Percentiles rank a stretch among this genome's conserved stretches.
Evolutionary conservation across 225 moss, liverwort and hornwort genomes (phyloP).

Genomic region (Pleurozium schreberi): DNA sequence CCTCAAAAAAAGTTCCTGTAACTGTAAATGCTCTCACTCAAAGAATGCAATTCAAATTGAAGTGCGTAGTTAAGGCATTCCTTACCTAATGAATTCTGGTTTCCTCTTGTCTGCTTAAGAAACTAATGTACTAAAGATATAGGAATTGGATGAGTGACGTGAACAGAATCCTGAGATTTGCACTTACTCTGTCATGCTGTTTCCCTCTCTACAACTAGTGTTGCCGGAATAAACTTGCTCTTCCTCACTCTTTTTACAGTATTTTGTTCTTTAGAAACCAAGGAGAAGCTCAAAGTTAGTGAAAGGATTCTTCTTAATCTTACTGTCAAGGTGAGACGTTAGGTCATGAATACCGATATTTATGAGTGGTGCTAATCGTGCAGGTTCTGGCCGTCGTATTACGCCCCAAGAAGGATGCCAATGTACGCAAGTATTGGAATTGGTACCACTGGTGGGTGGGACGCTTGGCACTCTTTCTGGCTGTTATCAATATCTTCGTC

Average conservation of each 20-base stretch:
- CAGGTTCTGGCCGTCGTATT: constrained; percentile 63
- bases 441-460: constrained; percentile 81
- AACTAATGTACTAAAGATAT: neutral
- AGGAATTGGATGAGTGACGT: neutral
- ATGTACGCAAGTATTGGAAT: constrained; percentile 68
- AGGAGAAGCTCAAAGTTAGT: neutral
- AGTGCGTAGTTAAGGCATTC: neutral
- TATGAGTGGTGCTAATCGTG: neutral
- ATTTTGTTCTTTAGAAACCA: neutral
- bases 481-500: constrained; percentile 54
- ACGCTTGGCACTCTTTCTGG: constrained; percentile 50
- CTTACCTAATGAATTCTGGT: neutral
- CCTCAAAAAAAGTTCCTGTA: neutral
- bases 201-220: neutral
- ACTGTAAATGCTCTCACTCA: neutral
- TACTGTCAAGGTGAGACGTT: neutral
- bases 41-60: neutral
- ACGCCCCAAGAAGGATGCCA: constrained; percentile 63
- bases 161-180: neutral
- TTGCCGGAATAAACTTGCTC: neutral
- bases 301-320: neutral
- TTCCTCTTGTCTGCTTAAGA: neutral
- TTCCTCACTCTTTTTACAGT: neutral
- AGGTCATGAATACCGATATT: neutral
- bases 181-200: neutral